A percentile compares a stretch with the other conserved stretches of the same genome.
phyloP scores from a whole-genome alignment of 805 yeast genomes.

The Isabelozyma pseudorhagii region DNA sequence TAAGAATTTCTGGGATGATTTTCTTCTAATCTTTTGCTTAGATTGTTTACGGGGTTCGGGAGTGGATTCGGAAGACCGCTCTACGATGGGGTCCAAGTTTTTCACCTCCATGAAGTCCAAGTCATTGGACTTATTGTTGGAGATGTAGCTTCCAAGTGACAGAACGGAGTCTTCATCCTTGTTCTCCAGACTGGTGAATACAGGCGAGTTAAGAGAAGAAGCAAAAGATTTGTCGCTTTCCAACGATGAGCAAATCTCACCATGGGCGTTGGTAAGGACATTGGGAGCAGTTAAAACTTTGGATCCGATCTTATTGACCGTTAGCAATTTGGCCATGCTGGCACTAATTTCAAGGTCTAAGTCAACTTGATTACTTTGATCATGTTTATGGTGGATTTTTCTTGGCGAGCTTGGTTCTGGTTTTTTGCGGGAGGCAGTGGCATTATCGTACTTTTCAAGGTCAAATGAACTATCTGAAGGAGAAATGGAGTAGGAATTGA shows the following conservation, averaged over 20 bases:
- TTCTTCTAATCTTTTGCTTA: not conserved
- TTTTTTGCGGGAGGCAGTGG: not conserved
- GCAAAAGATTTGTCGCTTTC: constrained; percentile 40
- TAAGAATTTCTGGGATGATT: not conserved
- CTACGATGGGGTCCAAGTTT: constrained; percentile 29
- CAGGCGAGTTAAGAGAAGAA: constrained; percentile 25
- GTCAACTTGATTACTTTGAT: constrained; percentile 10
- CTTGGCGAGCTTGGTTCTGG: constrained; percentile 1
- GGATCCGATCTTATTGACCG: not conserved
- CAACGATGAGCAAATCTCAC: constrained; percentile 33
- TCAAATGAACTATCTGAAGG: constrained; percentile 1
- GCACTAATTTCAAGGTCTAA: constrained; percentile 43
- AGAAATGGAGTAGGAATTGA: constrained; percentile 1
- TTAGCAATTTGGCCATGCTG: constrained; percentile 42
- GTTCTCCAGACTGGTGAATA: constrained; percentile 28
- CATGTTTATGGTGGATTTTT: not conserved
- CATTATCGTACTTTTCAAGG: constrained; percentile 5
- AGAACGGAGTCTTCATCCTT: constrained; percentile 38
- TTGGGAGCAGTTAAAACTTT: not conserved
- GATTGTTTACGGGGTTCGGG: constrained; percentile 11
- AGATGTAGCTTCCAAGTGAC: constrained; percentile 21
- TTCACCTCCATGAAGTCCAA: not conserved
- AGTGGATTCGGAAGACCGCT: constrained; percentile 27
- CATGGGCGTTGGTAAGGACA: not conserved
- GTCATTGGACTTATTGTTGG: not conserved